phyloP scores from a whole-genome alignment of 805 yeast species.

The Komagataella phaffii region DNA sequence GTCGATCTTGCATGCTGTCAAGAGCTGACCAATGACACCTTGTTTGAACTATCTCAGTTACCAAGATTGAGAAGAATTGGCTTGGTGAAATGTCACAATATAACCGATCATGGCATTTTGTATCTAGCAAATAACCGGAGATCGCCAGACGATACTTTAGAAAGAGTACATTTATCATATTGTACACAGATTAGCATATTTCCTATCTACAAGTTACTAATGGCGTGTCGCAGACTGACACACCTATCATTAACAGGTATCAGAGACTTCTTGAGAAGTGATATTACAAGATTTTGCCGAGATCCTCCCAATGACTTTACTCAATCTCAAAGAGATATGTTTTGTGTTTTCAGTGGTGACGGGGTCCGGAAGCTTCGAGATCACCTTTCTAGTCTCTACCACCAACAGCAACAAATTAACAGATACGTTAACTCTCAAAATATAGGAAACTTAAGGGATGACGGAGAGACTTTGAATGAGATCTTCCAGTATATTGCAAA shows the following conservation, averaged over 20 bases:
- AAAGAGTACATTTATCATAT: constrained; percentile 86
- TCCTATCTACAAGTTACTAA: constrained; percentile 64
- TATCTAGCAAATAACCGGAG: constrained; percentile 49
- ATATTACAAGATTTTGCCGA: constrained; percentile 77
- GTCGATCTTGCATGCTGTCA: constrained; percentile 92
- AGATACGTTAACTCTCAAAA: neutral
- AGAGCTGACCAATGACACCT: constrained; percentile 73
- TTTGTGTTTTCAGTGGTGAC: constrained; percentile 88
- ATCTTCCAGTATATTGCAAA: neutral
- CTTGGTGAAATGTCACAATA: constrained; percentile 77
- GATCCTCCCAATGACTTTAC: constrained; percentile 89
- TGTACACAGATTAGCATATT: constrained; percentile 69
- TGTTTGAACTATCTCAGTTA: constrained; percentile 61
- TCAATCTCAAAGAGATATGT: constrained; percentile 68
- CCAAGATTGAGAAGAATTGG: constrained; percentile 85
- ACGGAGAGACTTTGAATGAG: neutral
- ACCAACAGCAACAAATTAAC: neutral
- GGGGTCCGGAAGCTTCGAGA: constrained; percentile 72
- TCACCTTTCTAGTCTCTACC: constrained; percentile 19
- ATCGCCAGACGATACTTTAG: constrained; percentile 69
- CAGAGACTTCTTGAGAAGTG: constrained; percentile 74
- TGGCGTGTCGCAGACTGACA: constrained; percentile 74
- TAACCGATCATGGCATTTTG: constrained; percentile 73
- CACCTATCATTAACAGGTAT: constrained; percentile 91
- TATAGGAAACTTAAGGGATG: neutral